Percentiles rank a stretch among this genome's conserved stretches.
Evolutionary conservation across 768 basidiomycete species (phyloP).

Genomic region (Phylloporus sp.): DNA sequence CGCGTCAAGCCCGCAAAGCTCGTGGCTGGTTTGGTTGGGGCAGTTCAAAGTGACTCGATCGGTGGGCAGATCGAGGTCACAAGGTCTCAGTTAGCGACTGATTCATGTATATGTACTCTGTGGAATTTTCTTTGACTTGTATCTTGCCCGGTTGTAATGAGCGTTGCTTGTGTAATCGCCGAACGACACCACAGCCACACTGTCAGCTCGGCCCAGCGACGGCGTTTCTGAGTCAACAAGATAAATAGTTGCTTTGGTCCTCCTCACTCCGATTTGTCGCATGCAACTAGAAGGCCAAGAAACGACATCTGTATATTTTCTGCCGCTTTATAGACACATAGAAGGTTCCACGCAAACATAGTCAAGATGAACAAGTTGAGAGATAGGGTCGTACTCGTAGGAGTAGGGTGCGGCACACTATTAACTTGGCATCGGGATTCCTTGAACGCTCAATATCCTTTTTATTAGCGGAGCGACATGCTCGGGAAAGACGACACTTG

Average conservation of each 20-base stretch:
- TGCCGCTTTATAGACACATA: neutral
- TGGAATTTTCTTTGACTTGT: too few relatives aligned
- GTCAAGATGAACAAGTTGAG: conserved; percentile 16
- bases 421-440: neutral
- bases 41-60: conserved; percentile 26
- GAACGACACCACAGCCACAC: neutral
- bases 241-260: neutral
- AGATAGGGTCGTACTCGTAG: conserved; percentile 40
- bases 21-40: conserved; percentile 42
- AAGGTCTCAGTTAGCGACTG: neutral
- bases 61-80: neutral
- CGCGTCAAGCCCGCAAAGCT: conserved; percentile 21
- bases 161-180: too few relatives aligned
- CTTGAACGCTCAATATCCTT: neutral
- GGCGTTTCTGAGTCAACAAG: too few relatives aligned
- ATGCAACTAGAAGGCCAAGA: neutral
- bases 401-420: conserved; percentile 45
- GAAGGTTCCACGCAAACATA: neutral
- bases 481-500: conserved; percentile 93
- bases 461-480: conserved; percentile 78
- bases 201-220: neutral
- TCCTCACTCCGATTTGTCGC: neutral
- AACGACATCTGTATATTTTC: neutral
- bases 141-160: too few relatives aligned
- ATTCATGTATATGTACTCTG: neutral